Percentiles rank a stretch among this genome's conserved stretches.
These are phyloP conservation scores for Solanum pimpinellifolium DNA, from an alignment of 257 asterid species.

Conservation along the genomic window DNA sequence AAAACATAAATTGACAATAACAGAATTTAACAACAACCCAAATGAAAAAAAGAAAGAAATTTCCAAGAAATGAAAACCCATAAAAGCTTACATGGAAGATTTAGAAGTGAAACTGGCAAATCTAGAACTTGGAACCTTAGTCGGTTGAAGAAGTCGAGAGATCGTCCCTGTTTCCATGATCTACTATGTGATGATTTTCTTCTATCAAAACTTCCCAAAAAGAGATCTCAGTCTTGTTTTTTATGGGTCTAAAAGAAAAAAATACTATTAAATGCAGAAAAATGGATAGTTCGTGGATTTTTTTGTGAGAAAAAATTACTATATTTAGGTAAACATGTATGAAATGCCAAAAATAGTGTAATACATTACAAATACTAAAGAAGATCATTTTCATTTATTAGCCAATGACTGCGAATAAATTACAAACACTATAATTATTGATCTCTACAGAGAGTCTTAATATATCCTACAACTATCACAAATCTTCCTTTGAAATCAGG, in stretches of 20 bases:
- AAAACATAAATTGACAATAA: neutral
- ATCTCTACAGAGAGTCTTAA: no score
- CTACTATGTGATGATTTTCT: neutral
- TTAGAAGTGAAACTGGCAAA: neutral
- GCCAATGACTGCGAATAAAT: no score
- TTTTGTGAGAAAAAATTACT: no score
- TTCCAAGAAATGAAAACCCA: neutral
- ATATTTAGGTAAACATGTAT: no score
- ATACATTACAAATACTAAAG: no score
- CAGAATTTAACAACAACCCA: neutral
- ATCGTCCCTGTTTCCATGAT: conserved; percentile 51
- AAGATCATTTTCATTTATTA: no score
- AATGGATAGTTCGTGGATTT: no score
- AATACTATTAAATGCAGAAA: no score
- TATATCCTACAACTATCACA: no score
- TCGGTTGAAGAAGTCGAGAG: conserved; percentile 31
- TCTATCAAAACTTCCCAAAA: neutral
- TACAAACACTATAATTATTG: no score
- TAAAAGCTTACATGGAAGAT: neutral
- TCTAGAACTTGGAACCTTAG: neutral
- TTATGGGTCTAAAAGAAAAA: neutral
- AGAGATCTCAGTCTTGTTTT: neutral
- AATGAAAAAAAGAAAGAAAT: neutral
- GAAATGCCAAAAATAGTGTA: no score
- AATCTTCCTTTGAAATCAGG: no score